phyloP scores from a whole-genome alignment of 2,329 filamentous ascomycete genomes.

The Colletotrichum acutatum region DNA sequence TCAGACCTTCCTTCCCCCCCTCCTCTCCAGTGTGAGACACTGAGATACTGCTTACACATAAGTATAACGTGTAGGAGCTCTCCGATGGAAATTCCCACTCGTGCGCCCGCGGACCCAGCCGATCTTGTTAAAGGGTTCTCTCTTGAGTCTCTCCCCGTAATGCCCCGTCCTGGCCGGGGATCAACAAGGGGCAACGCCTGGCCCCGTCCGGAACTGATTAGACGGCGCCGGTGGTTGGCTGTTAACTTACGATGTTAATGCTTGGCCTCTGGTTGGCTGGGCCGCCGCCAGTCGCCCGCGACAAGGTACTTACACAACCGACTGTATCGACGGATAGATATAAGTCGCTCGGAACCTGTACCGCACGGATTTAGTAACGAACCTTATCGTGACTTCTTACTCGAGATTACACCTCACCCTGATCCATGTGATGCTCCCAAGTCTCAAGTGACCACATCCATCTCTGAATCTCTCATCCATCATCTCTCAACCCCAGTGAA shows the following conservation, averaged over 20 bases:
- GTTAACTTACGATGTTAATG: conserved; percentile 5
- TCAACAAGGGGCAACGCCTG: conserved; percentile 5
- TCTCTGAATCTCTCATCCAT: background rate
- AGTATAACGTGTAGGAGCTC: conserved; percentile 33
- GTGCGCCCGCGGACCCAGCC: conserved; percentile 13
- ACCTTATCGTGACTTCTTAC: conserved; percentile 23
- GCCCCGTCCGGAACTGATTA: background rate
- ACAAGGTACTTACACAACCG: too few relatives aligned
- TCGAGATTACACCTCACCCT: background rate
- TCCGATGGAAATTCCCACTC: conserved; percentile 9
- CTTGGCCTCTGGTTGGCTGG: conserved; percentile 25
- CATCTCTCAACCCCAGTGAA: background rate
- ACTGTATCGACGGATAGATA: conserved; percentile 5
- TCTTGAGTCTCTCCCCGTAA: background rate
- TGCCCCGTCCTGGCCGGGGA: conserved; percentile 3
- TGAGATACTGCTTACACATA: conserved; percentile 10
- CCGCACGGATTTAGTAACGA: conserved; percentile 17
- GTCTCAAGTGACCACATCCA: background rate
- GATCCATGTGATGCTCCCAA: background rate
- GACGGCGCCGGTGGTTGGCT: conserved; percentile 11
- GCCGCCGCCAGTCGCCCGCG: background rate
- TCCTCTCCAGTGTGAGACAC: background rate
- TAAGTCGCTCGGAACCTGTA: conserved; percentile 9
- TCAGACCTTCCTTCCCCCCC: background rate
- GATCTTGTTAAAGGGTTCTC: background rate